Evolutionary conservation across 2,329 filamentous ascomycete species (phyloP), one percentile per base, ranked within the genome.

Genomic region (Aspergillus aculeatus): DNA sequence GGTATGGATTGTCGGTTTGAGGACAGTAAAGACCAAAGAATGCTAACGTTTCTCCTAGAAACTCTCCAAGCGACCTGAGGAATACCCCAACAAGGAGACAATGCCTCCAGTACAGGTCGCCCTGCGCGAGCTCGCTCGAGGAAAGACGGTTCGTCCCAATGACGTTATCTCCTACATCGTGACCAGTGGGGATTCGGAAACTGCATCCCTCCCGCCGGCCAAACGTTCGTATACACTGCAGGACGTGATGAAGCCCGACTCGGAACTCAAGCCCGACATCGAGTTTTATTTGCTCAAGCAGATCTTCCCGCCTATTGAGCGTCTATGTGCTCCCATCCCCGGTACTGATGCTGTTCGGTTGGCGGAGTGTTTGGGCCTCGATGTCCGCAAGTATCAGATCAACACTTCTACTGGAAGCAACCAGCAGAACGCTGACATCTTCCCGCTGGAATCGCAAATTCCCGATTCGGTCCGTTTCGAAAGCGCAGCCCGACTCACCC

Each of bases 71-170:
- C 86, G 89, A 35, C 95, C 95, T 2, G 89, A 89, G 64, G 93
- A 98, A 64, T 99, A 99, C 70, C 94, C 94, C 56, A 96, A 97
- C 72, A 90, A 89, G 56, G 91, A 94, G 73, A 90, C 88, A 47
- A 98, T 99, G 95, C 95, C 95, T 3, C 94, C 96, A 59, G 94
- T 96, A 1, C 95, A 99, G 74, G 95, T 99, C 6, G 95, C 95
- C 7, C 83, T 98, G 23, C 89, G 92, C 47, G 91, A 96, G 65
- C 85, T 96, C 60, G 89, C 90, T 16, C 88, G 90, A 60, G 95
- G 95, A 67, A 97, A 95, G 76, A 88, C 84, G 24, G 84, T 98
- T 61, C 91, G 95, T 69, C 92, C 92, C 63, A 96, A 96, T 73
- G 94, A 99, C 72, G 95, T 99, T 64, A 95, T 99, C 75, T 89